A percentile compares a stretch with the other conserved stretches of the same genome.
phyloP scores from a whole-genome alignment of 306 rosid species.

The Begonia peltatifolia region DNA sequence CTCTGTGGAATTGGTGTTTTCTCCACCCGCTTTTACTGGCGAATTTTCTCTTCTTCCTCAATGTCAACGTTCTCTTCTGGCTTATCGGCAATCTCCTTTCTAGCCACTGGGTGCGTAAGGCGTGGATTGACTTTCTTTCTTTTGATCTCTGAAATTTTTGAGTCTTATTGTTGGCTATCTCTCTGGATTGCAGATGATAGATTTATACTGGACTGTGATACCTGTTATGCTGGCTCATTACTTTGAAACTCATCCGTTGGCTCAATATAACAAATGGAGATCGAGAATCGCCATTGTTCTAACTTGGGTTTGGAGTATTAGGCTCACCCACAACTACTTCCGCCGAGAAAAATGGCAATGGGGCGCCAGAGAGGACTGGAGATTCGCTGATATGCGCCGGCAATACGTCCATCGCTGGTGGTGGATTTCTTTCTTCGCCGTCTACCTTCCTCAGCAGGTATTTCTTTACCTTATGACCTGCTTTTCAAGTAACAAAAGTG shows the following conservation, averaged over 20 bases:
- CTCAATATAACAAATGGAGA: conserved; percentile 44
- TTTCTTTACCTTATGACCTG: not conserved
- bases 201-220: conserved; percentile 80
- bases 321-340: conserved; percentile 77
- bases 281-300: conserved; percentile 40
- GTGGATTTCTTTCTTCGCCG: conserved; percentile 80
- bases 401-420: conserved; percentile 74
- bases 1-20: conserved; percentile 62
- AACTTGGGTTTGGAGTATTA: conserved; percentile 70
- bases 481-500: not conserved
- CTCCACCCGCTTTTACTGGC: conserved; percentile 67
- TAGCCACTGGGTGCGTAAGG: conserved; percentile 67
- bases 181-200: conserved; percentile 54
- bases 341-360: conserved; percentile 81
- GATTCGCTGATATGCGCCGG: conserved; percentile 63
- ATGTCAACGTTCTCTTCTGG: conserved; percentile 83
- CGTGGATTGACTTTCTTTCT: not conserved
- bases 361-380: conserved; percentile 95
- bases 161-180: not conserved
- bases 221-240: conserved; percentile 73
- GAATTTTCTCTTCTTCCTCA: conserved; percentile 72
- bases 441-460: conserved; percentile 85
- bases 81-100: conserved; percentile 48
- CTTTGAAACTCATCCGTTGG: conserved; percentile 67
- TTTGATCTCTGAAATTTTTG: not conserved